Conservation (phyloP, 345 rosid genomes). For the Eutrema yunnanense region DNA sequence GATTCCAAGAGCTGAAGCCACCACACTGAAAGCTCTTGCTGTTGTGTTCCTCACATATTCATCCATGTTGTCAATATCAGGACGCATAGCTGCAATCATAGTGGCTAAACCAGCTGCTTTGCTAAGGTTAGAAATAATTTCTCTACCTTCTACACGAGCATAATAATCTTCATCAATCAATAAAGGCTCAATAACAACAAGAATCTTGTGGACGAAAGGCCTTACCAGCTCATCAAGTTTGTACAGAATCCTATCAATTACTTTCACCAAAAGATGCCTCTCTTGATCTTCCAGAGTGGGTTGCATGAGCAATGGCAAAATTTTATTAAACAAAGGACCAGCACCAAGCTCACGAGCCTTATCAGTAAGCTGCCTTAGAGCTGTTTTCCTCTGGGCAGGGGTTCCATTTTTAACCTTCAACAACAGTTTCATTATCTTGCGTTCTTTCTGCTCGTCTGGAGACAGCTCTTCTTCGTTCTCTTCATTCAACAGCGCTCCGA, state of each 20-base stretch:
- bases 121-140: conserved; percentile 93
- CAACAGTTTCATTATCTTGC: conserved; percentile 94
- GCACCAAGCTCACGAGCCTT: conserved; percentile 99
- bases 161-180: conserved; percentile 98
- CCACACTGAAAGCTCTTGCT: conserved; percentile 99
- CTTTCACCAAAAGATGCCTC: conserved; percentile 98
- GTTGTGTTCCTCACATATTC: conserved; percentile 99
- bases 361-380: conserved; percentile 92
- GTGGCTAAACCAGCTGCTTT: conserved; percentile 99
- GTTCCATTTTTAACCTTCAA: conserved; percentile 98
- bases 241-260: conserved; percentile 88
- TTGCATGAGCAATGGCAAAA: conserved; percentile 95
- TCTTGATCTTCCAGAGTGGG: conserved; percentile 98
- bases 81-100: conserved; percentile 99
- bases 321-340: conserved; percentile 83
- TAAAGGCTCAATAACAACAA: conserved; percentile 97
- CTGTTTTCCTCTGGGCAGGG: conserved; percentile 97
- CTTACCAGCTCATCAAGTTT: conserved; percentile 96
- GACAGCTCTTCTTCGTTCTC: conserved; percentile 88
- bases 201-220: conserved; percentile 95
- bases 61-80: conserved; percentile 96
- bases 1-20: conserved; percentile 96
- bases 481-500: conserved; percentile 81
- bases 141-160: conserved; percentile 99
- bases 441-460: conserved; percentile 93